Evolutionary conservation across 768 basidiomycete species (phyloP).

Genomic region (Lyophyllum shimeji): DNA sequence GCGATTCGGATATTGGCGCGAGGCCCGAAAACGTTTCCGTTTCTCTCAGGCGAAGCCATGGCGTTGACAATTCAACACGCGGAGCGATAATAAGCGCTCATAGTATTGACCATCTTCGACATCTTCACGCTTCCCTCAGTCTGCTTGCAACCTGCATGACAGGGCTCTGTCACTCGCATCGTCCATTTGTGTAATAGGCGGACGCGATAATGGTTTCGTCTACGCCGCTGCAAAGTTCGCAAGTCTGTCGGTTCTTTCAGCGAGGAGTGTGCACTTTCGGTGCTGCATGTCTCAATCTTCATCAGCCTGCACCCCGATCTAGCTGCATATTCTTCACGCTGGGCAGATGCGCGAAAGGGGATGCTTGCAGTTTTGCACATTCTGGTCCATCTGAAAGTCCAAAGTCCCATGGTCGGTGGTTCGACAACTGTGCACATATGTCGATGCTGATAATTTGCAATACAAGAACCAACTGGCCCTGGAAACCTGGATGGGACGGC

Average conservation of each 20-base stretch:
- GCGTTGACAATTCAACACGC: not conserved
- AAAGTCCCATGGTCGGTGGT: conserved; percentile 3
- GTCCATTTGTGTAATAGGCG: not conserved
- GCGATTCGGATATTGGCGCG: not conserved
- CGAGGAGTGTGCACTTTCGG: conserved; percentile 10
- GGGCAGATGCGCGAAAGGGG: conserved; percentile 15
- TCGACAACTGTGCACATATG: not conserved
- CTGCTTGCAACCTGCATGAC: not conserved
- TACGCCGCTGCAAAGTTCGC: not conserved
- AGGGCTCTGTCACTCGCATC: not conserved
- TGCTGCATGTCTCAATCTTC: conserved; percentile 10
- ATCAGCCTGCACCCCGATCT: conserved; percentile 4
- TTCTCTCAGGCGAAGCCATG: not conserved
- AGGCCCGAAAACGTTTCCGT: not conserved
- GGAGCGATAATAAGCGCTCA: not conserved
- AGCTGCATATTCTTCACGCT: conserved; percentile 18
- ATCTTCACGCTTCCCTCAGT: too few species aligned
- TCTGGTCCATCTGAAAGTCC: not conserved
- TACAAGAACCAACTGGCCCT: not conserved
- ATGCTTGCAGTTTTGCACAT: conserved; percentile 17
- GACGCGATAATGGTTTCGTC: not conserved
- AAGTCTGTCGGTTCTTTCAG: conserved; percentile 14
- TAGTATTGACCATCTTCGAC: not conserved
- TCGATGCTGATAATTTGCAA: not conserved
- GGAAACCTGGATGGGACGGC: not conserved